phyloP scores from a whole-genome alignment of 2,329 filamentous ascomycete species.

The Didymella keratinophila region DNA sequence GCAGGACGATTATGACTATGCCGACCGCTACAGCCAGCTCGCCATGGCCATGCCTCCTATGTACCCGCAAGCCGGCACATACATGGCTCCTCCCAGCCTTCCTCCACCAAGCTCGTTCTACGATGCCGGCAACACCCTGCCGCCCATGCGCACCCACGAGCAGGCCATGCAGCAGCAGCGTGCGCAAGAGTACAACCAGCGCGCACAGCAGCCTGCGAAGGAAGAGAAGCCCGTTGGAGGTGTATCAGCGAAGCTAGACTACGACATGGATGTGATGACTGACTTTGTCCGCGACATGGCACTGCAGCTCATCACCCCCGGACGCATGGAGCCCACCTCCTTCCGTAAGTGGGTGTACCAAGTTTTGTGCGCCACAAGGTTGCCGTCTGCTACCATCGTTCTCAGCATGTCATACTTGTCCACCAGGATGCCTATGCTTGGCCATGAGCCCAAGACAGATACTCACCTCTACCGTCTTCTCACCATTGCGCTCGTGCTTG shows the following conservation, averaged over 20 bases:
- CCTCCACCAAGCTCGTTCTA: constrained; percentile 53
- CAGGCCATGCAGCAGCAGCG: constrained; percentile 50
- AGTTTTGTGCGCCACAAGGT: constrained; percentile 86
- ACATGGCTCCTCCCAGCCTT: constrained; percentile 47
- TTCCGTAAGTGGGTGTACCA: constrained; percentile 93
- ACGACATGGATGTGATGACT: constrained; percentile 95
- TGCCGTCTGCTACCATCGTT: constrained; percentile 90
- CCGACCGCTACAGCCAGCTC: constrained; percentile 56
- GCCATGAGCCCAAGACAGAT: constrained; percentile 58
- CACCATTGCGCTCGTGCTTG: constrained; percentile 82
- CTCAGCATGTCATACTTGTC: constrained; percentile 90
- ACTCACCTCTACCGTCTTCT: constrained; percentile 87
- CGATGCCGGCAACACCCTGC: constrained; percentile 56
- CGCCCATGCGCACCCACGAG: constrained; percentile 55
- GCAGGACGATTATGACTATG: constrained; percentile 57
- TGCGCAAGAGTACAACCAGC: constrained; percentile 51
- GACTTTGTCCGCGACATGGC: constrained; percentile 95
- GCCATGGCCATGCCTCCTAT: constrained; percentile 50
- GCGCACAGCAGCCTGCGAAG: constrained; percentile 56
- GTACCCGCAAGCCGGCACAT: constrained; percentile 52
- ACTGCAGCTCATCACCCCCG: constrained; percentile 71
- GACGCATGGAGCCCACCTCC: constrained; percentile 69
- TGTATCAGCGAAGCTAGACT: constrained; percentile 92
- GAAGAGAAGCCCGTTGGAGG: constrained; percentile 78
- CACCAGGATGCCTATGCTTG: constrained; percentile 80